Percentiles rank a stretch among this genome's conserved stretches.
These are phyloP conservation scores for Penicillium alfredii DNA, from an alignment of 495 filamentous ascomycete species.

Conservation along the genomic window DNA sequence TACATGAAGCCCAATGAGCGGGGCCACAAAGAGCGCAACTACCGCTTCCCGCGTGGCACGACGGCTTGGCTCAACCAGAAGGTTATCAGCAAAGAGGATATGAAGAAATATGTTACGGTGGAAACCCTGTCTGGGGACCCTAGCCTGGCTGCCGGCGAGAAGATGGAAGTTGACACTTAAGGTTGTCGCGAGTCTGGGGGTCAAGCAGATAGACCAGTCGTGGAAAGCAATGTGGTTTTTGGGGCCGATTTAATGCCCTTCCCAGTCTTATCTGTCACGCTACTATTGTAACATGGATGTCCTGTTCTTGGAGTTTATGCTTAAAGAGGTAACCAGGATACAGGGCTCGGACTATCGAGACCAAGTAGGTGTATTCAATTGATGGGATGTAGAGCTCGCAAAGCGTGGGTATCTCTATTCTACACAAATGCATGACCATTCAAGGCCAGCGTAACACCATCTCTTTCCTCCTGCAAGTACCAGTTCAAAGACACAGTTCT, in stretches of 20 bases:
- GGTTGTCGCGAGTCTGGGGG: constrained; percentile 9
- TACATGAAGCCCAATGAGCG: constrained; percentile 89
- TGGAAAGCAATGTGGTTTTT: constrained; percentile 13
- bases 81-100: constrained; percentile 84
- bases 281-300: constrained; percentile 5
- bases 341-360: not conserved
- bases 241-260: constrained; percentile 18
- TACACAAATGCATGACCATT: too few species aligned
- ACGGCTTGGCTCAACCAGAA: constrained; percentile 93
- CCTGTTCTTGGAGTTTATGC: not conserved
- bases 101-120: constrained; percentile 91
- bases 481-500: too few species aligned
- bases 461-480: too few species aligned
- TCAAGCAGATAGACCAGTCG: constrained; percentile 6
- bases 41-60: constrained; percentile 81
- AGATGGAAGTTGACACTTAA: constrained; percentile 92
- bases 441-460: too few species aligned
- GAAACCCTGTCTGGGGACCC: constrained; percentile 64
- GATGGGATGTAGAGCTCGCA: too few species aligned
- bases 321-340: not conserved
- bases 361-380: too few species aligned
- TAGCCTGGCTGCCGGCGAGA: constrained; percentile 61
- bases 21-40: constrained; percentile 85
- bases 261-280: constrained; percentile 8
- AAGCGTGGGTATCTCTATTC: not conserved